Conservation (phyloP, 2,329 filamentous ascomycete genomes). For the Penicillium sp. region DNA sequence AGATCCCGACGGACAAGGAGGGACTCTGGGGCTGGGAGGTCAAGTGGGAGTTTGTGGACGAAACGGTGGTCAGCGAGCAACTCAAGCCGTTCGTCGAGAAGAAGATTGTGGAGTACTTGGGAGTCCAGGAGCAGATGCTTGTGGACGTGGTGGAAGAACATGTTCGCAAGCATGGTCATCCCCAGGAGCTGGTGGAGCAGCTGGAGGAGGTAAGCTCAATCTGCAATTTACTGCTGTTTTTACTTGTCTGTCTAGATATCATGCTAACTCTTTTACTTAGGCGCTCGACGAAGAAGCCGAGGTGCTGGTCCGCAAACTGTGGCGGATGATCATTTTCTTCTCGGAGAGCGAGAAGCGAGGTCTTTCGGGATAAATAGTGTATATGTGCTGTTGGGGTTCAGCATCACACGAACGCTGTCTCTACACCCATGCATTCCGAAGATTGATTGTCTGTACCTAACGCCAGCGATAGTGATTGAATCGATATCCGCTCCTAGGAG, state of each 20-base stretch:
- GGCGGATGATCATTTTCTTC: slow-evolving; percentile 97
- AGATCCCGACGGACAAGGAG: slow-evolving; percentile 79
- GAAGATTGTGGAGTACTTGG: slow-evolving; percentile 94
- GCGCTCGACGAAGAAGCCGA: slow-evolving; percentile 92
- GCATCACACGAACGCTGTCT: no score
- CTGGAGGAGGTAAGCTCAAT: slow-evolving; percentile 73
- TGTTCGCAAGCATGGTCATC: slow-evolving; percentile 62
- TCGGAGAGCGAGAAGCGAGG: slow-evolving; percentile 89
- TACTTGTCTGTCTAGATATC: slow-evolving; percentile 21
- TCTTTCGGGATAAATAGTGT: slow-evolving; percentile 51
- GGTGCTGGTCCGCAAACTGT: slow-evolving; percentile 87
- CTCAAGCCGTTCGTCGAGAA: slow-evolving; percentile 92
- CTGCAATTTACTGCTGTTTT: no score
- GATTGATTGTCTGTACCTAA: no score
- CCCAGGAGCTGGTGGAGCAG: slow-evolving; percentile 71
- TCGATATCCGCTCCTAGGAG: no score
- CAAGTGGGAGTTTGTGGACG: slow-evolving; percentile 84
- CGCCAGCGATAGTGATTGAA: no score
- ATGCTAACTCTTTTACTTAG: no score
- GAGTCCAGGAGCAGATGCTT: slow-evolving; percentile 89
- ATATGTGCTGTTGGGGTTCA: no score
- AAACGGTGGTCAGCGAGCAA: slow-evolving; percentile 70
- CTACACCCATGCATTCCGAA: no score
- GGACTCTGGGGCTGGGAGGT: slow-evolving; percentile 88
- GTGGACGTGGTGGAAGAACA: slow-evolving; percentile 89